Evolutionary conservation across 2,329 filamentous ascomycete genomes (phyloP), one percentile per base, ranked within the genome.

Genomic region (Claviceps maximensis): DNA sequence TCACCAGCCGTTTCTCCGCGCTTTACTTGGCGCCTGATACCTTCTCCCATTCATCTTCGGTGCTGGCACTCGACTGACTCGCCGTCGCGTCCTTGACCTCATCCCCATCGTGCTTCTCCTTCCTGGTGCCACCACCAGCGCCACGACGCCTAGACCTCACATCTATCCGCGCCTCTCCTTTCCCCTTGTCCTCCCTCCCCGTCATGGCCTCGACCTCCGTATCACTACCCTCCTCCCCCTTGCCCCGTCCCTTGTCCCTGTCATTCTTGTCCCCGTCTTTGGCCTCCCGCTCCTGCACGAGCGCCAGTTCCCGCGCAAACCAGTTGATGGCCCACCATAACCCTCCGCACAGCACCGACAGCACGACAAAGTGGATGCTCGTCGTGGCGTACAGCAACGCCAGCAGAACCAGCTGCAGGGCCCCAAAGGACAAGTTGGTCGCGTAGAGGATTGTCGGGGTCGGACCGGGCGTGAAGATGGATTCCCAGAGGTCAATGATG

Each of bases 21-120:
- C 31, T 13, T 19, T 19, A 42, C 27, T 31, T 31, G 25, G 75
- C 80, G 67, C 86, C 86, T 23, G 87, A 89, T 4, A 97, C 86
- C 74, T 93, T 94, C 74, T 96, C 91, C 91, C 91, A 97, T 71
- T 97, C 91, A 63, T 91, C 91, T 71, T 97, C 91, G 4, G 90
- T 96, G 69, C 89, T 91, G 21, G 69, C 75, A 51, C 77, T 75
- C 47, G 78, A 82, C 66, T 75, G 79, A 25, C 71, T 73, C 40
- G 50, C 38, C 50, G 69, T 53, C 15, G 9, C 45, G 27, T 33
- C 45, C 45, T 8, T n/a, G 1, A 13, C 27, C 15, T 5, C 21
- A 4, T 29, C 25, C 45, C 1, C 48, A 67, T 60, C 25, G 6
- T 29, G 10, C 44, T 12, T 47, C 67, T 31, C 44, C 44, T 19